These are phyloP conservation scores for Hanseniaspora gamundiae DNA, from an alignment of 1,139 yeast genomes.

Conservation along the genomic window DNA sequence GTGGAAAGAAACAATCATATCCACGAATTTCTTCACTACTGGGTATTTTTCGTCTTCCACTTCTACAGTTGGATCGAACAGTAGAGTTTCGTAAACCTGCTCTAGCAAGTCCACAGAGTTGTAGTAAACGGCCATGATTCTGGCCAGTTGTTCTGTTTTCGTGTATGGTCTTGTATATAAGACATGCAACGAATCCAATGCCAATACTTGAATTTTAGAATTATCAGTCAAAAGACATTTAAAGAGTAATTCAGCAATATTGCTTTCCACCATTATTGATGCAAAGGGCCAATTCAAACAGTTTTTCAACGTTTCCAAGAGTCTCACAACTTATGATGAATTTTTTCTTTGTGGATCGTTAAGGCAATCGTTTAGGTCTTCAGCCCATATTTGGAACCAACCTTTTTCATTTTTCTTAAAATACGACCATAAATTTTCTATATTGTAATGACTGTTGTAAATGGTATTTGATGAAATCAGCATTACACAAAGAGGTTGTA, in stretches of 20 bases:
- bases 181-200: conserved; percentile 84
- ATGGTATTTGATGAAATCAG: conserved; percentile 63
- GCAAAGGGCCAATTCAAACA: conserved; percentile 90
- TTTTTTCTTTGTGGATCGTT: conserved; percentile 21
- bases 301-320: conserved; percentile 74
- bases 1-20: conserved; percentile 48
- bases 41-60: conserved; percentile 72
- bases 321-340: conserved; percentile 45
- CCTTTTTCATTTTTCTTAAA: conserved; percentile 59
- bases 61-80: conserved; percentile 55
- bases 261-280: conserved; percentile 52
- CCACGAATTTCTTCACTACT: conserved; percentile 77
- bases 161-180: conserved; percentile 73
- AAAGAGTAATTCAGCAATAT: conserved; percentile 54
- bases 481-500: conserved; percentile 75
- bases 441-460: conserved; percentile 57
- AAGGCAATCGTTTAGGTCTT: conserved; percentile 40
- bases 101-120: conserved; percentile 58
- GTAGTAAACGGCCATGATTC: conserved; percentile 71
- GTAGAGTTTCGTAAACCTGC: conserved; percentile 50
- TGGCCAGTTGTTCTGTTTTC: conserved; percentile 60
- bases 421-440: conserved; percentile 46
- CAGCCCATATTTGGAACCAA: conserved; percentile 77
- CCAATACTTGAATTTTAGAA: conserved; percentile 62
- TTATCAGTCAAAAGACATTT: conserved; percentile 51